Evolutionary conservation across 306 rosid genomes (phyloP).

Genomic region (Prunus davidiana): DNA sequence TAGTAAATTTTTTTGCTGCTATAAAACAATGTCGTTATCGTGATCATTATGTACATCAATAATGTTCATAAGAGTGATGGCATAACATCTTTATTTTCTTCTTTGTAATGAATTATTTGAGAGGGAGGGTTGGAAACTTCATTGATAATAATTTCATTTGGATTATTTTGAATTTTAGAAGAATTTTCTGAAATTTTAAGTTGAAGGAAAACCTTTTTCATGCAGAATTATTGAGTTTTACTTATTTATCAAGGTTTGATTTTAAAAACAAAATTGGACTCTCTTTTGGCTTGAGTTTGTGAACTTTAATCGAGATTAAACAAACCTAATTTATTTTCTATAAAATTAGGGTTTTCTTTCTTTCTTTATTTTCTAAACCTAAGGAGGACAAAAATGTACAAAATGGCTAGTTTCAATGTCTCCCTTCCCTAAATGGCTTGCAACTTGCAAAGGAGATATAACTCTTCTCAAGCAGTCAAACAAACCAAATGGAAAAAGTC

Average conservation of each 20-base stretch:
- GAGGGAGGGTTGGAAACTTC: not conserved
- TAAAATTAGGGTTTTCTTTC: not conserved
- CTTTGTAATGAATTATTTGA: not conserved
- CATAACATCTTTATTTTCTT: not conserved
- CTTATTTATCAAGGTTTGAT: not conserved
- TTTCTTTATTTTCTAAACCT: too few relatives aligned
- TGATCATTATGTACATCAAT: not conserved
- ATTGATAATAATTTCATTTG: not conserved
- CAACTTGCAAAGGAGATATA: not conserved
- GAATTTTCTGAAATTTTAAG: not conserved
- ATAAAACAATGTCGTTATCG: not conserved
- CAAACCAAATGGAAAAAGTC: not conserved
- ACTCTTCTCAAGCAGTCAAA: not conserved
- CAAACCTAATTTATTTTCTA: not conserved
- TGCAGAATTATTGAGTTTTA: not conserved
- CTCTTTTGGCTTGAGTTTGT: not conserved
- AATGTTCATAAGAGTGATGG: not conserved
- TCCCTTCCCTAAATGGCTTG: not conserved
- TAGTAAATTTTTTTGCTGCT: not conserved
- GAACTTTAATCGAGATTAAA: not conserved
- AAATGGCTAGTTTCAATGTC: not conserved
- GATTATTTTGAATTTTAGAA: not conserved
- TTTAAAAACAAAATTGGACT: not conserved
- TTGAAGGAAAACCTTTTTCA: not conserved
- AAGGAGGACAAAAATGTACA: not conserved